Conservation (phyloP, 129 eudicot genomes). For the Escallonia rubra region DNA sequence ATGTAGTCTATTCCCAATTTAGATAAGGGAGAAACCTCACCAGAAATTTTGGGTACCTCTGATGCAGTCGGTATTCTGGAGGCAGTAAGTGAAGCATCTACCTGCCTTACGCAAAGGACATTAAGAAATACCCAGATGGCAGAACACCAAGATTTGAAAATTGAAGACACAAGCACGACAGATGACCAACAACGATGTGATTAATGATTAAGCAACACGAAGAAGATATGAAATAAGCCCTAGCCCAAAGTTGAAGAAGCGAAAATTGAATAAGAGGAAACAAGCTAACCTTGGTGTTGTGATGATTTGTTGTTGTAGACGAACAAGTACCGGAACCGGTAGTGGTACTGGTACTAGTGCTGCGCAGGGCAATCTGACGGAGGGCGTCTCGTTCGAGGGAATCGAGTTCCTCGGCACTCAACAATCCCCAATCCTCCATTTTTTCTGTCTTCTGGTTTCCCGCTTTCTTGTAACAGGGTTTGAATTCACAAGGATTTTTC, state of each 20-base stretch:
- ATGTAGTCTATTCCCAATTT: constrained; percentile 1
- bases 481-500: background rate
- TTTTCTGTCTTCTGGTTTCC: constrained; percentile 2
- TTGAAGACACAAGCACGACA: no score
- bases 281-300: background rate
- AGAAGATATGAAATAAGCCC: no score
- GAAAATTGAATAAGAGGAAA: background rate
- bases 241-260: background rate
- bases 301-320: background rate
- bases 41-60: constrained; percentile 23
- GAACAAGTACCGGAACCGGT: background rate
- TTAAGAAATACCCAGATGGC: background rate
- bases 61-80: constrained; percentile 36
- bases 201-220: no score
- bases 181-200: no score
- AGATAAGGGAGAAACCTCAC: constrained; percentile 32
- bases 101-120: constrained; percentile 28
- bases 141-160: background rate
- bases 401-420: constrained; percentile 75
- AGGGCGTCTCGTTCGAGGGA: constrained; percentile 68
- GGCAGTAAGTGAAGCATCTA: constrained; percentile 31
- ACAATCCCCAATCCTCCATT: constrained; percentile 63
- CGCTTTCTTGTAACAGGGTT: background rate
- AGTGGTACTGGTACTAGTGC: constrained; percentile 15
- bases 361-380: constrained; percentile 51